Base-by-base conservation (phyloP, 768 basidiomycete genomes). In the Sutorius australiensis region DNA sequence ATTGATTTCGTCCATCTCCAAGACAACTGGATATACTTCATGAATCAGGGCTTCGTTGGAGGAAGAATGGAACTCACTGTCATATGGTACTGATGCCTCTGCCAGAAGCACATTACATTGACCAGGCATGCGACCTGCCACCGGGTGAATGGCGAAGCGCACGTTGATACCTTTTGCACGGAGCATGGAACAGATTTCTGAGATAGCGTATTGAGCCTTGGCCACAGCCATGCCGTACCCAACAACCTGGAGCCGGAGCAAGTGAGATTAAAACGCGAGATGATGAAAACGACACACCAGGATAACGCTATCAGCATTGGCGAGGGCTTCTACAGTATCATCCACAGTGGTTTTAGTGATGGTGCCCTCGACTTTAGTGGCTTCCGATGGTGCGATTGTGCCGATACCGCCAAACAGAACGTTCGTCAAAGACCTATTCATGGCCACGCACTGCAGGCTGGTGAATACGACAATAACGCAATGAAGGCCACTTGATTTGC, bases 1-100 rank as follows among this genome's bases (percentile, higher is more conserved):
- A 65, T 94, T 93, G 73, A 94, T 93, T 71, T 94, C 92, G 55
- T 94, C 92, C 92, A 94, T 92, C 72, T 94, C 92, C 53, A 89
- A 75, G 37, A 93, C 90, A 58, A 93, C 91, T 92, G 60, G 27
- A 32, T 16, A 31, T 30, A 48, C 21, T 39, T 52, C 12, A 43
- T 46, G 37, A 53, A 37, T 38, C 19, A 36, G 11, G 11, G 46
- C 33, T 39, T 46, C n/a, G 24, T 38, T 24, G 4, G 46, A 38
- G 44, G 19, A 14, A 10, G 34, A 34, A 50, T 60, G 14, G 12
- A 28, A 65, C 84, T 67, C 57, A 90, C 88, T 88, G 63, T 93
- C 91, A 61, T 93, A 93, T 3, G 92, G 92, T 13, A 94, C 91
- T 6, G 88, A 87, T 3, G 92, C 92, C 65, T 94, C 92, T 5